phyloP scores from a whole-genome alignment of 1,284 basidiomycete species.

The Wallemia mellicola region DNA sequence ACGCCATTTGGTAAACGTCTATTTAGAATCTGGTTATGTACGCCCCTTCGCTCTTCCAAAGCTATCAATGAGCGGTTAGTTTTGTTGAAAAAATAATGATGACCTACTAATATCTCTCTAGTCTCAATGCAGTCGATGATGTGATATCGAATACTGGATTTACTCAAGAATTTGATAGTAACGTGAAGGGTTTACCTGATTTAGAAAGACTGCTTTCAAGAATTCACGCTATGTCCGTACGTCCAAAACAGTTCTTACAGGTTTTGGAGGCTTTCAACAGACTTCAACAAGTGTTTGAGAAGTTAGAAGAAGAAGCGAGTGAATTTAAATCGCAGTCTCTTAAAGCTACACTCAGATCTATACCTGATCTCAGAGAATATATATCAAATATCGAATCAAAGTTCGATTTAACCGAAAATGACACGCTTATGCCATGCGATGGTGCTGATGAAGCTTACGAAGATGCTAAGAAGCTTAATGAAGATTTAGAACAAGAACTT shows the following conservation, averaged over 20 bases:
- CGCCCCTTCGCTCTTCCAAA: constrained; percentile 43
- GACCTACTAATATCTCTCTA: too few relatives aligned
- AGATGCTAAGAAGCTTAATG: constrained; percentile 35
- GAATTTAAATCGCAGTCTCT: constrained; percentile 46
- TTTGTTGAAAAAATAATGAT: too few relatives aligned
- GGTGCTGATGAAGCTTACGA: constrained; percentile 69
- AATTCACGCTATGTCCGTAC: constrained; percentile 67
- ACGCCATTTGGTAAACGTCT: constrained; percentile 83
- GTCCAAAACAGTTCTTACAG: constrained; percentile 53
- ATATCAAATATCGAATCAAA: constrained; percentile 41
- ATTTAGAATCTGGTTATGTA: constrained; percentile 78
- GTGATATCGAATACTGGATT: constrained; percentile 47
- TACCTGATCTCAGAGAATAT: constrained; percentile 33
- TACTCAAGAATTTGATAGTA: constrained; percentile 35
- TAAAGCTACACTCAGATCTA: constrained; percentile 37
- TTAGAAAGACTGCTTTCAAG: constrained; percentile 76
- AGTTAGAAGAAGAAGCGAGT: constrained; percentile 37
- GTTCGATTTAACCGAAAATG: constrained; percentile 30
- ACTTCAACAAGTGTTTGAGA: constrained; percentile 71
- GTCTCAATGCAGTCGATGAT: constrained; percentile 78
- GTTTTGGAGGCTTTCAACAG: constrained; percentile 50
- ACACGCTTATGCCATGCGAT: constrained; percentile 35
- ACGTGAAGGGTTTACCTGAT: constrained; percentile 59
- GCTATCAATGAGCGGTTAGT: constrained; percentile 76
- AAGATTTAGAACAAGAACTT: constrained; percentile 34